Conservation (phyloP, 2,329 filamentous ascomycete species). For the Sporothrix variecibatus region DNA sequence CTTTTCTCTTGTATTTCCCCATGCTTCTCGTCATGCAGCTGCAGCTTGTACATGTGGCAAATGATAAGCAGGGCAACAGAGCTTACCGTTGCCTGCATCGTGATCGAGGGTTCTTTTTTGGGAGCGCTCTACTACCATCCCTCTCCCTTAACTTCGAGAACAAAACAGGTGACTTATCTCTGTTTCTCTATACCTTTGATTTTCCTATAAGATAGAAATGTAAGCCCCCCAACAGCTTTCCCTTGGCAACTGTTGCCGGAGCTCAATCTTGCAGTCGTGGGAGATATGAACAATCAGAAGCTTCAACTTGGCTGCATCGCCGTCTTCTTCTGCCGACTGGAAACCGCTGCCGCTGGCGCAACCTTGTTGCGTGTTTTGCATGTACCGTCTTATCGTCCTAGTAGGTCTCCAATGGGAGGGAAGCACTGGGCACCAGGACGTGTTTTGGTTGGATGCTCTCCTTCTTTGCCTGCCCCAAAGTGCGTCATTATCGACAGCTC, state of each 20-base stretch:
- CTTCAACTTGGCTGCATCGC: not conserved
- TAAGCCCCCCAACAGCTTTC: not conserved
- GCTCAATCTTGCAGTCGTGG: not conserved
- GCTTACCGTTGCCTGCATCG: not conserved
- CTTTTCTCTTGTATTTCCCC: not conserved
- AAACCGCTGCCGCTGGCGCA: not conserved
- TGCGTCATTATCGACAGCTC: not conserved
- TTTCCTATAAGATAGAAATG: not conserved
- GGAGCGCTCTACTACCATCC: not conserved
- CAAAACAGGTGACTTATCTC: not conserved
- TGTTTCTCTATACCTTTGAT: not conserved
- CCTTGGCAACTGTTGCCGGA: not conserved
- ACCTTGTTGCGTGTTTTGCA: not conserved
- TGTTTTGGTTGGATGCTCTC: not conserved
- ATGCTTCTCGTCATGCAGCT: not conserved
- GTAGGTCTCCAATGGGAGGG: not conserved
- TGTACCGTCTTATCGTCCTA: not conserved
- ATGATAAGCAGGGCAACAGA: conserved; percentile 11
- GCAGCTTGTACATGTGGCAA: not conserved
- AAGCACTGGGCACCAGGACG: not conserved
- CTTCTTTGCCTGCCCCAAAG: not conserved
- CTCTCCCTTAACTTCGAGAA: not conserved
- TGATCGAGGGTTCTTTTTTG: not conserved
- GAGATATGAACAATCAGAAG: not conserved
- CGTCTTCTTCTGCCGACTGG: not conserved